These are phyloP conservation scores for Auricularia sp. DNA, from an alignment of 768 basidiomycete genomes.

Conservation along the genomic window DNA sequence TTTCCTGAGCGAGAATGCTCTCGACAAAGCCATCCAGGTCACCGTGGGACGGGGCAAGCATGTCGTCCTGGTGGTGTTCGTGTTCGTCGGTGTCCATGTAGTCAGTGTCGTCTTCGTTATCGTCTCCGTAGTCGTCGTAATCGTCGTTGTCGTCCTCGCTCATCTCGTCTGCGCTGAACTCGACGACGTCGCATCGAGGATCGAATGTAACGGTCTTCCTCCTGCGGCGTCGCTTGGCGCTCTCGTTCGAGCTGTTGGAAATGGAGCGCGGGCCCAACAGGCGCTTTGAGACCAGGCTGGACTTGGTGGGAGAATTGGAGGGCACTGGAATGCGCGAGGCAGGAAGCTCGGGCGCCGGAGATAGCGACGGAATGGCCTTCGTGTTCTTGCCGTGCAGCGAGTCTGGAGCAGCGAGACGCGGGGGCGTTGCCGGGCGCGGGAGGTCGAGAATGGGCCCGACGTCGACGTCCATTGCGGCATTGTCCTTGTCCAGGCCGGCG, in stretches of 20 bases:
- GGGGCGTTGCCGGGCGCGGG: conserved; percentile 5
- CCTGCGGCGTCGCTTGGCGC: conserved; percentile 24
- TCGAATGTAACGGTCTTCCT: conserved; percentile 74
- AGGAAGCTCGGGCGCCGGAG: conserved; percentile 1
- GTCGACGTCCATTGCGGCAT: not conserved
- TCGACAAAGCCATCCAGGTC: not conserved
- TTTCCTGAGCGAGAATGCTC: not conserved
- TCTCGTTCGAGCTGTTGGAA: conserved; percentile 8
- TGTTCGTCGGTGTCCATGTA: conserved; percentile 14
- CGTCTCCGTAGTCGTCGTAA: conserved; percentile 4
- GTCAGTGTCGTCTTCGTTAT: conserved; percentile 21
- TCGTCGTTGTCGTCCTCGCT: conserved; percentile 7
- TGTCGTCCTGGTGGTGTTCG: not conserved
- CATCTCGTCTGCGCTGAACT: conserved; percentile 59
- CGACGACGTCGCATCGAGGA: conserved; percentile 71
- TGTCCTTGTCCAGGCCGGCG: not conserved
- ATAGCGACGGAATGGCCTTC: conserved; percentile 3
- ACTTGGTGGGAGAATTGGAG: conserved; percentile 39
- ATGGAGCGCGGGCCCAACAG: conserved; percentile 62
- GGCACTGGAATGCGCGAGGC: conserved; percentile 16
- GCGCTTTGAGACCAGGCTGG: conserved; percentile 60
- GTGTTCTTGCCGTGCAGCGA: not conserved
- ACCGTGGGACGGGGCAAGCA: not conserved
- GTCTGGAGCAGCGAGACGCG: not conserved
- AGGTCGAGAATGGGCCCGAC: conserved; percentile 1